Conservation (phyloP, 257 asterid species). For the Rhazya stricta region DNA sequence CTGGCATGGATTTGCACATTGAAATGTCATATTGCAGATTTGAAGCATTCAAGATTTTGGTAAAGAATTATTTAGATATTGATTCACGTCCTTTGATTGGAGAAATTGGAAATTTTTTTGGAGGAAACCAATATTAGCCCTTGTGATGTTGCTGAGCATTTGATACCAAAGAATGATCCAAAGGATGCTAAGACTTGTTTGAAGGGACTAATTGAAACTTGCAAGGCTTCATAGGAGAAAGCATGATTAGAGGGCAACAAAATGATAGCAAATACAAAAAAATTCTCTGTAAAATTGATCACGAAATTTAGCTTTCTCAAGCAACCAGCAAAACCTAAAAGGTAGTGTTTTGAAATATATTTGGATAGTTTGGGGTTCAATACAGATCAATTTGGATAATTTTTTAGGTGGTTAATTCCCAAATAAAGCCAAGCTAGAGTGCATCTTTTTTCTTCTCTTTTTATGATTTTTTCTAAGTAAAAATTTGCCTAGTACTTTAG, state of each 20-base stretch:
- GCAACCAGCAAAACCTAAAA: neutral
- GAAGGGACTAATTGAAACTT: neutral
- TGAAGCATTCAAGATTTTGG: constrained; percentile 5
- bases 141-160: constrained; percentile 17
- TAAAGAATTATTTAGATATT: neutral
- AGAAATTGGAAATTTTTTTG: neutral
- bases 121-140: constrained; percentile 1
- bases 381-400: too few species aligned
- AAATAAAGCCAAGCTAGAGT: neutral
- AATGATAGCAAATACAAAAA: neutral
- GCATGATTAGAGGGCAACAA: neutral
- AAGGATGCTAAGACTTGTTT: constrained; percentile 7
- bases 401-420: constrained; percentile 19
- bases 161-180: neutral
- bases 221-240: neutral
- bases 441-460: neutral
- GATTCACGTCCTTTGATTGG: neutral
- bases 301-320: neutral
- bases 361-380: too few species aligned
- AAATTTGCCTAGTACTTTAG: too few species aligned
- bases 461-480: neutral
- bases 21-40: constrained; percentile 9
- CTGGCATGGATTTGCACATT: constrained; percentile 4
- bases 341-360: too few species aligned
- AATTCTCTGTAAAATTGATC: neutral